Percentiles rank a stretch among this genome's conserved stretches.
phyloP scores from a whole-genome alignment of 257 asterid genomes.

The Forsythia suspensa region DNA sequence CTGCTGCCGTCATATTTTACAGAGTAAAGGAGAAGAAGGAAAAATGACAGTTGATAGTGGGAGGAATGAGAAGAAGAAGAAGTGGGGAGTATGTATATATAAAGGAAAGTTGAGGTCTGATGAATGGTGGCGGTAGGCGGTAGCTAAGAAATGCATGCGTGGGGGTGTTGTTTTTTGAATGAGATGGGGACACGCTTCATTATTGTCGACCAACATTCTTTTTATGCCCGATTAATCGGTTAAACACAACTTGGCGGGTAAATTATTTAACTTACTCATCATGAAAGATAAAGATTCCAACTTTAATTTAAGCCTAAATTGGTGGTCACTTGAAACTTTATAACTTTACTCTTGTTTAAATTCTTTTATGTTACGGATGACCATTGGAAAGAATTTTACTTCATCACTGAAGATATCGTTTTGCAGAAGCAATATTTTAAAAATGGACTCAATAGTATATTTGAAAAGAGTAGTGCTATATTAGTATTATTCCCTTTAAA shows the following conservation, averaged over 20 bases:
- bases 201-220: conserved; percentile 16
- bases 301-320: conserved; percentile 5
- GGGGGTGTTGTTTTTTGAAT: conserved; percentile 2
- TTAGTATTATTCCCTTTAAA: too few relatives aligned
- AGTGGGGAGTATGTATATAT: conserved; percentile 6
- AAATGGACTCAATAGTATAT: too few relatives aligned
- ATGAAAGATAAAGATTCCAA: conserved; percentile 10
- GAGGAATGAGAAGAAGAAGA: background rate
- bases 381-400: too few relatives aligned
- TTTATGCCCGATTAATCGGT: background rate
- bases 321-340: background rate
- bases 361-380: background rate
- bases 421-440: too few relatives aligned
- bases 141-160: conserved; percentile 17
- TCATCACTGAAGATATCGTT: too few relatives aligned
- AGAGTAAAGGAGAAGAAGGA: background rate
- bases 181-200: background rate
- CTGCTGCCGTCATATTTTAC: conserved; percentile 31
- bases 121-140: conserved; percentile 2
- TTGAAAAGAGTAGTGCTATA: too few relatives aligned
- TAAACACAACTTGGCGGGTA: conserved; percentile 26
- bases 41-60: background rate
- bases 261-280: conserved; percentile 28
- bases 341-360: too few relatives aligned
- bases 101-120: background rate